Evolutionary conservation across 108 stramenopile species (phyloP).

Genomic region (Craspedostauros australis): DNA sequence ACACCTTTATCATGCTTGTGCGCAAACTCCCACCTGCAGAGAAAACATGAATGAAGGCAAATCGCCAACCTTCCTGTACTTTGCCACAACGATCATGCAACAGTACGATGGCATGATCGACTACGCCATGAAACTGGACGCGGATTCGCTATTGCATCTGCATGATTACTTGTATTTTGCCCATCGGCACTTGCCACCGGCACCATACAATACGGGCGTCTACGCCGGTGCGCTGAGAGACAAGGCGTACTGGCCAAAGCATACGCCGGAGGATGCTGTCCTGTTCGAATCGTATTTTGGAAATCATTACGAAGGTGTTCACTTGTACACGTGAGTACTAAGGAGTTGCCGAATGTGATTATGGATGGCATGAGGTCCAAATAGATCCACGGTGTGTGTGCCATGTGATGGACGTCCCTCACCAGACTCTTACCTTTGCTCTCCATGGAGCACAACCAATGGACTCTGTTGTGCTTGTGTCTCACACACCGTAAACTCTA

Average conservation of each 20-base stretch:
- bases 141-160: conserved; percentile 36
- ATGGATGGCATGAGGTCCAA: no score
- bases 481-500: no score
- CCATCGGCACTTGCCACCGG: conserved; percentile 26
- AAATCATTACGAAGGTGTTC: conserved; percentile 26
- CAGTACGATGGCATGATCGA: conserved; percentile 17
- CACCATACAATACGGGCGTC: conserved; percentile 19
- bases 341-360: no score
- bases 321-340: conserved; percentile 43
- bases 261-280: conserved; percentile 5
- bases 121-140: conserved; percentile 43
- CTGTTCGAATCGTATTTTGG: conserved; percentile 24
- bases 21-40: conserved; percentile 8
- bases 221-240: conserved; percentile 37
- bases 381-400: no score
- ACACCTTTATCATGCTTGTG: conserved; percentile 1
- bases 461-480: no score
- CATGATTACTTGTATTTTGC: conserved; percentile 41
- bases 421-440: no score
- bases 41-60: conserved; percentile 58
- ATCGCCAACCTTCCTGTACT: conserved; percentile 35
- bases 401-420: no score
- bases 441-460: no score
- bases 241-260: conserved; percentile 33
- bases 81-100: conserved; percentile 20